phyloP scores from a whole-genome alignment of 2,329 filamentous ascomycete species.

The Xylariaceae sp. region DNA sequence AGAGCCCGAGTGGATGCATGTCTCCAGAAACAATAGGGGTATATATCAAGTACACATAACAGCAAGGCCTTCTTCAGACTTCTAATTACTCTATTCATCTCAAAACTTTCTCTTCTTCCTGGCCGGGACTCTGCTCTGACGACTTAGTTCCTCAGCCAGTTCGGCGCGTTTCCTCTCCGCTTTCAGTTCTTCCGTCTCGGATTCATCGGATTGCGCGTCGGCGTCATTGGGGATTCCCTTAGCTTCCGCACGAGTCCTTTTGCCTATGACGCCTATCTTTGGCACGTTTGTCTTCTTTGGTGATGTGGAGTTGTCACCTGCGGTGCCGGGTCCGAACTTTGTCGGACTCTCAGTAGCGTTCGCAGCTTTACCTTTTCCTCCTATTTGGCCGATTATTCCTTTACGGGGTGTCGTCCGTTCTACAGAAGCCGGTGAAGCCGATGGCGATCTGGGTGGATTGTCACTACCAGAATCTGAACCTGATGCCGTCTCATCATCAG shows the following conservation, averaged over 20 bases:
- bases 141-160: constrained; percentile 45
- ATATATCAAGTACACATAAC: not conserved
- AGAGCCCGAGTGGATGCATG: too few relatives aligned
- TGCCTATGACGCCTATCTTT: constrained; percentile 28
- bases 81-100: not conserved
- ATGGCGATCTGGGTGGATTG: not conserved
- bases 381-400: constrained; percentile 23
- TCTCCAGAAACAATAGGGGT: too few relatives aligned
- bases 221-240: constrained; percentile 18
- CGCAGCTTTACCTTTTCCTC: constrained; percentile 20
- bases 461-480: constrained; percentile 17
- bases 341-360: constrained; percentile 2
- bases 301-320: constrained; percentile 7
- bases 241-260: constrained; percentile 13
- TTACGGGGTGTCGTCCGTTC: constrained; percentile 13
- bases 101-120: constrained; percentile 55
- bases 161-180: constrained; percentile 48
- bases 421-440: constrained; percentile 9
- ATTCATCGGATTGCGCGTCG: constrained; percentile 17
- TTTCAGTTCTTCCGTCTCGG: constrained; percentile 31
- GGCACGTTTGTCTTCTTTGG: constrained; percentile 15
- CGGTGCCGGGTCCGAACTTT: not conserved
- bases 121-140: constrained; percentile 43
- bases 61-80: not conserved
- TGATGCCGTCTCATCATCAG: constrained; percentile 25